Percentiles rank a stretch among this genome's conserved stretches.
phyloP scores from a whole-genome alignment of 2,329 filamentous ascomycete genomes.

The Aspergillus uvarum region DNA sequence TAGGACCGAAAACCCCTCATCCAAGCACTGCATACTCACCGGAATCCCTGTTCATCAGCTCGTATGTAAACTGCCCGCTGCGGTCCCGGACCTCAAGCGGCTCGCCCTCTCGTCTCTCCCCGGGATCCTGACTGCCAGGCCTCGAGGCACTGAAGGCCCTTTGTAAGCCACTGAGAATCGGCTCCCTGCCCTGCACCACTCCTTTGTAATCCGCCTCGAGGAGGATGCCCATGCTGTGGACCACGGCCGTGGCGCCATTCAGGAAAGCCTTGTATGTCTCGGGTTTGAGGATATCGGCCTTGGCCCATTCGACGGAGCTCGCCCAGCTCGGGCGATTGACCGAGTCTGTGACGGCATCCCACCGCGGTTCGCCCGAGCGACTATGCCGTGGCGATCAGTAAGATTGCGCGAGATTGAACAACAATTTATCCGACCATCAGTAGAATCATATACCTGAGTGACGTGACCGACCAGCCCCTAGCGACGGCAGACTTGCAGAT shows the following conservation, averaged over 20 bases:
- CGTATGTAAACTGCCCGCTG: constrained; percentile 83
- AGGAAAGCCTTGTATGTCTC: constrained; percentile 75
- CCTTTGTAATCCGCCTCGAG: constrained; percentile 98
- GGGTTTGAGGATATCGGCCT: constrained; percentile 82
- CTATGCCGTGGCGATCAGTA: constrained; percentile 47
- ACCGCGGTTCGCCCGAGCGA: constrained; percentile 85
- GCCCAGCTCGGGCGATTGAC: constrained; percentile 75
- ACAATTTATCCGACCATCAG: not conserved
- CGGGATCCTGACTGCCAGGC: constrained; percentile 64
- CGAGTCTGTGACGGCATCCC: constrained; percentile 75
- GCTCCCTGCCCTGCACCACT: constrained; percentile 78
- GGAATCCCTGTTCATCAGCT: constrained; percentile 91
- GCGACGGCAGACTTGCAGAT: constrained; percentile 89
- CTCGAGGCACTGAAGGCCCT: constrained; percentile 73
- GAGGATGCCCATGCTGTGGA: constrained; percentile 94
- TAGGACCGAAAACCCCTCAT: no score
- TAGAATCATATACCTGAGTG: constrained; percentile 68
- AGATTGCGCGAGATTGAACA: not conserved
- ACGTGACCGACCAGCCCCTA: constrained; percentile 87
- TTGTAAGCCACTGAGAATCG: constrained; percentile 72
- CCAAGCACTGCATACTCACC: constrained; percentile 37
- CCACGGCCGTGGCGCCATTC: constrained; percentile 74
- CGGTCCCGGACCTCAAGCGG: constrained; percentile 65
- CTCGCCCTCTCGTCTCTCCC: constrained; percentile 60
- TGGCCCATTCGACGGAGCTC: constrained; percentile 78